phyloP scores from a whole-genome alignment of 495 filamentous ascomycete genomes.

The Aspergillus hancockii region DNA sequence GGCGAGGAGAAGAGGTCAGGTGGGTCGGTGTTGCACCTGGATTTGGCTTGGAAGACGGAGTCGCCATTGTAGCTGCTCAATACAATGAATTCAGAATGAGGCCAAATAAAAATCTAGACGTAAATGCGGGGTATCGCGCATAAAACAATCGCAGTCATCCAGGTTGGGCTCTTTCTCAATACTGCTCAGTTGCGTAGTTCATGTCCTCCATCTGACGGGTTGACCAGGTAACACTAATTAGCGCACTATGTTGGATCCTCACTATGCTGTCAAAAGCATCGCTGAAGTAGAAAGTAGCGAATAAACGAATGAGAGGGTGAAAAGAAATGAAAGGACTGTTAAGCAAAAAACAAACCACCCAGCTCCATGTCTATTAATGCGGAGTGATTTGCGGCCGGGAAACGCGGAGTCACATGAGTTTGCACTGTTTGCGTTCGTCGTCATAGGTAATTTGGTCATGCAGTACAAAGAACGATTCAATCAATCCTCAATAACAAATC shows the following conservation, averaged over 20 bases:
- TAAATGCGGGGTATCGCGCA: constrained; percentile 13
- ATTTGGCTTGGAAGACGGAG: constrained; percentile 45
- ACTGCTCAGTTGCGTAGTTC: constrained; percentile 6
- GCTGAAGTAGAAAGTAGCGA: neutral
- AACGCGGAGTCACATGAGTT: constrained; percentile 35
- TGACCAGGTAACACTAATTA: neutral
- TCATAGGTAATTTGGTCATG: constrained; percentile 18
- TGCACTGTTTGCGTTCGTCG: constrained; percentile 31
- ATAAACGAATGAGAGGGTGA: neutral
- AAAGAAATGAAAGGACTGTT: neutral
- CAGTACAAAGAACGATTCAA: no score
- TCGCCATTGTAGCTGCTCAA: constrained; percentile 35
- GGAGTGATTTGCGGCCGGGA: constrained; percentile 11
- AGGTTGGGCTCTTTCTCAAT: neutral
- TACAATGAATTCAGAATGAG: neutral
- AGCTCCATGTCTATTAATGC: neutral
- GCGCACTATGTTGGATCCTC: neutral
- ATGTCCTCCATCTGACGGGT: constrained; percentile 3
- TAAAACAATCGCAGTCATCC: neutral
- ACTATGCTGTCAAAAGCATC: neutral
- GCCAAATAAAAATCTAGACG: neutral
- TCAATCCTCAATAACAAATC: neutral
- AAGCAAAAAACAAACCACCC: neutral
- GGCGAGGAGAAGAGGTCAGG: constrained; percentile 47
- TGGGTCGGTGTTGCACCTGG: constrained; percentile 49